Evolutionary conservation across 163 green algal genomes (phyloP), one percentile per base, ranked within the genome.

Genomic region (Smithsoniella earleae): DNA sequence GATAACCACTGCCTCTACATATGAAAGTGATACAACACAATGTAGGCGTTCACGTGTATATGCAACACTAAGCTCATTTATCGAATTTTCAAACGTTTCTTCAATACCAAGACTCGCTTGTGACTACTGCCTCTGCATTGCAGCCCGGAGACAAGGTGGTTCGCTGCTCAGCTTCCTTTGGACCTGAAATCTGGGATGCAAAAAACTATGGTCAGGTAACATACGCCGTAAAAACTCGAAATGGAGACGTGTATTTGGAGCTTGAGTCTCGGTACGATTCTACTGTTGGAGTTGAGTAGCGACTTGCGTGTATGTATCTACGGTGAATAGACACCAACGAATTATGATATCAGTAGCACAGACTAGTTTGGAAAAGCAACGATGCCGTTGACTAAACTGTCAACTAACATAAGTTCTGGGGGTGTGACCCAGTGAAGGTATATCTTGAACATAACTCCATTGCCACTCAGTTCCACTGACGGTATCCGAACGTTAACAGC

Each of bases 161-260:
- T 2, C 65, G 87, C 76, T 89, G 95, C 66, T 88, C 76, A 37
- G 90, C 90, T 0, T 96, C 90, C 16, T 97, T 97, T 79, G 91
- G 91, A 25, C 62, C 34, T 33, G 92, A 98, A 36, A 82, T 96
- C 1, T 98, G 92, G 92, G 83, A 92, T 45, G 92, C 92, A 1
- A 79, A 93, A 73, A 96, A 96, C 79, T 97, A 89, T 74, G 92
- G 92, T 6, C 87, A 95, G 82, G 81, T 96, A 63, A 93, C 96
- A 80, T 98, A 96, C 75, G 92, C 92, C 76, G 96, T 98, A 82
- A 91, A 91, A 73, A 98, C 91, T 0, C 82, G 92, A 37, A 94
- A 86, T 79, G 92, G 92, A 13, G 81, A 86, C 13, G 87, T 98
- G 22, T 98, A 96, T 84, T 72, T 98, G 66, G 88, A 93, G 77